Evolutionary conservation across 2,329 filamentous ascomycete species (phyloP), one percentile per base, ranked within the genome.

Genomic region (Leptographium lundbergii): DNA sequence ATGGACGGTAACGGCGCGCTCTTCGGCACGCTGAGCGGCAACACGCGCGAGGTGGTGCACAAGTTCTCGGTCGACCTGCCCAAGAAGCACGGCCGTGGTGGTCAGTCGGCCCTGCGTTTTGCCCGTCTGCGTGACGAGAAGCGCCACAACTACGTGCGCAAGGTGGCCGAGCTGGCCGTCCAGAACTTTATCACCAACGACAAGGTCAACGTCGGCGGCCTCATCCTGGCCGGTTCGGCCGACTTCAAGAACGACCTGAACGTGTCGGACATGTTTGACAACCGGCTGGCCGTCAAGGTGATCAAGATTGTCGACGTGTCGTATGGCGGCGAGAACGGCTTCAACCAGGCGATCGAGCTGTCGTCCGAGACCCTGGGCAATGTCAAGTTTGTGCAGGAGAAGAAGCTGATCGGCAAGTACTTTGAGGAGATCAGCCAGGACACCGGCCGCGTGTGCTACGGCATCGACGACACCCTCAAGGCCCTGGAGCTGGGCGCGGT

Each of bases 201-300:
- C 80, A 99, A 97, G 79, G 89, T 95, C 75, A 99, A 99, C 73
- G 92, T 97, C 55, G 91, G 89, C 61, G 95, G 94, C 68, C 77
- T 99, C 62, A 95, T 99, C 71, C 81, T 99, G 64, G 94, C 94
- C 64, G 94, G 94, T 79, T 96, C 91, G 39, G 94, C 94, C 70
- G 94, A 99, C 75, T 99, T 99, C 86, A 99, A 99, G 81, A 97
- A 95, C 75, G 94, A 99, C 70, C 81, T 99, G 58, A 97, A 97
- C 75, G 89, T 89, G 69, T 97, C 94, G 61, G 94, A 99, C 74
- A 81, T 99, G 81, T 99, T 99, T 73, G 94, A 99, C 73, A 81
- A 86, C 69, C 91, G 94, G 73, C 81, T 99, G 59, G 85, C 89
- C 68, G 77, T 84, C 71, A 99, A 99, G 81, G 94, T 99, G 69